Evolutionary conservation across 345 rosid species (phyloP), one percentile per base, ranked within the genome.

Genomic region (Passiflora organensis): DNA sequence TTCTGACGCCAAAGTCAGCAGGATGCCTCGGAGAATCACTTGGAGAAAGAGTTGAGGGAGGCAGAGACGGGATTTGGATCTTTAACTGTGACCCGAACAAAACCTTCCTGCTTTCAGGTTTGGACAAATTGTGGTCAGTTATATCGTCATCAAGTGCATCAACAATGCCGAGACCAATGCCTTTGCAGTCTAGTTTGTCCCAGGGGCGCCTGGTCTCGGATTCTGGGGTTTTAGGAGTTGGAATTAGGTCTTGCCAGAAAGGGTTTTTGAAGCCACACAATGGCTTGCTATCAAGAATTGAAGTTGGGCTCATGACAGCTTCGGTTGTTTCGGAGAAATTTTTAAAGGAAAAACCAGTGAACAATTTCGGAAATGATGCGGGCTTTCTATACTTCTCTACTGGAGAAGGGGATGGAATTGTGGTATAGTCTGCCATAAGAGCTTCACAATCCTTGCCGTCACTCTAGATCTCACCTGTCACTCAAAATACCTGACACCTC

Each of bases 81-180:
- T 80, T 87, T 14, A 85, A 75, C 55, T 78, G 87, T 10, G 96
- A 91, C 23, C 97, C 97, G 72, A 87, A 83, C 10, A 85, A 57
- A 48, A 91, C 76, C 54, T 62, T 73, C 1, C 82, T 71, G 65
- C 73, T 76, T 21, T 80, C 80, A 14, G 89, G 71, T 63, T 72
- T 71, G 55, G 82, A 64, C 15, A 72, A 61, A 1, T 58, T 65
- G 47, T 77, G 53, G 36, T 70, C 74, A 2, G 54, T 48, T 34
- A 41, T 57, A 17, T 78, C 82, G 41, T 78, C 76, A 21, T 59
- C 24, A 49, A 85, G 85, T 53, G 82, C 78, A 64, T 82, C 94
- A 43, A 73, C 80, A 56, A 89, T 79, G 60, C 81, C 78, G 62
- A 64, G 75, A 32, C 85, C 80, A 56, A 89, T 79, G 60, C 81